Evolutionary conservation across 331 rosid genomes (phyloP).

Genomic region (Prunus yedoensis): DNA sequence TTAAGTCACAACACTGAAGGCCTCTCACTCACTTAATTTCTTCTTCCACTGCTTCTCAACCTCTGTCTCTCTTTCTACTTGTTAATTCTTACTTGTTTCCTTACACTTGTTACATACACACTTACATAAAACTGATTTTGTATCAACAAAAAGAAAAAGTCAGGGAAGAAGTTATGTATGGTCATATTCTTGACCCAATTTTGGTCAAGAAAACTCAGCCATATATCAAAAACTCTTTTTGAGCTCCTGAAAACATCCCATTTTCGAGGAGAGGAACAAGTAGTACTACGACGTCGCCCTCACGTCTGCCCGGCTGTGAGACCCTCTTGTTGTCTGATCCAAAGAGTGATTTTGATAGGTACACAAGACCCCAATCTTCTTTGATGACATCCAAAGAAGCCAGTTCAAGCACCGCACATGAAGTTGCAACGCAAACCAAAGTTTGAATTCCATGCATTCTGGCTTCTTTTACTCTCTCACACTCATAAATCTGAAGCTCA

Average conservation of each 20-base stretch:
- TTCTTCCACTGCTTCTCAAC: too few species aligned
- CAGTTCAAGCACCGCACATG: conserved; percentile 42
- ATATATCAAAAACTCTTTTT: not conserved
- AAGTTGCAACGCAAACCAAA: conserved; percentile 32
- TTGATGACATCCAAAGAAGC: conserved; percentile 16
- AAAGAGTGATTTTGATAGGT: too few species aligned
- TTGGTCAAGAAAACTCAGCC: not conserved
- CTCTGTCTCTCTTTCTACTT: too few species aligned
- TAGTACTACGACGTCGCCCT: not conserved
- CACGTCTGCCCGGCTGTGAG: not conserved
- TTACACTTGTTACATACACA: too few species aligned
- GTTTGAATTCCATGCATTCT: conserved; percentile 38
- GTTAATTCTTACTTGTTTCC: too few species aligned
- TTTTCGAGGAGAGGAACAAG: conserved; percentile 4
- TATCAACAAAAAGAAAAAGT: not conserved
- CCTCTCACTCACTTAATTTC: too few species aligned
- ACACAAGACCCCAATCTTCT: too few species aligned
- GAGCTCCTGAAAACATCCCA: not conserved
- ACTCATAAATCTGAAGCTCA: too few species aligned
- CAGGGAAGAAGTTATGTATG: conserved; percentile 16
- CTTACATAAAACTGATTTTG: too few species aligned
- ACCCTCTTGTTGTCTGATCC: not conserved
- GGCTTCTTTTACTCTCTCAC: conserved; percentile 45
- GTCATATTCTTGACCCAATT: conserved; percentile 18
- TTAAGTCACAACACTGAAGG: too few species aligned